Evolutionary conservation across 257 asterid genomes (phyloP), one percentile per base, ranked within the genome.

Genomic region (Scutellaria minor): DNA sequence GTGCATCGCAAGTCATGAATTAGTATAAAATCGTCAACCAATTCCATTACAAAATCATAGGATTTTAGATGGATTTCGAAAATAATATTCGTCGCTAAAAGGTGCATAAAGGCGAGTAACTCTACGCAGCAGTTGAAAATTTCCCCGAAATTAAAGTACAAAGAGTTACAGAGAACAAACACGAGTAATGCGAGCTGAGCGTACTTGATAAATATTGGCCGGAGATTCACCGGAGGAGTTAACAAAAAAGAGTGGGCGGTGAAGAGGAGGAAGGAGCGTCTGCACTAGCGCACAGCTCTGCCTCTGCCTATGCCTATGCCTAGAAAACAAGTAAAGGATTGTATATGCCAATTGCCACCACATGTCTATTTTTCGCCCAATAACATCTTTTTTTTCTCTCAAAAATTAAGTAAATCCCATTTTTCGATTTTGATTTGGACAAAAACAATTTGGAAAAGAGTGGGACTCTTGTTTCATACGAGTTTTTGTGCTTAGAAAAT

Each of bases 171-270:
- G 18, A n/a, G n/a, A 18, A 18, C 18, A 3, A 40, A 9, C 24
- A 15, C 1, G 3, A 10, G n/a, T 54, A 11, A 24, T 6, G 42
- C 41, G 65, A 42, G n/a, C 5, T 2, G 31, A 58, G 42, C 20
- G 31, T 47, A 71, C 68, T 27, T 5, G 75, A 46, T 27, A 9
- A 6, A 9, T n/a, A 62, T 7, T 3, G 4, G 14, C 63, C 35
- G 60, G 60, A 37, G 62, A 61, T 18, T 61, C 31, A 44, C 61
- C 69, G 62, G 52, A 71, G 74, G 56, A 39, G 39, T 41, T 18
- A 7, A 56, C 10, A 4, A 65, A 24, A 3, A 65, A 51, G 4
- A 14, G 22, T 2, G 45, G 14, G 51, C 7, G 67, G n/a, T n/a
- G n/a, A n/a, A n/a, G n/a, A n/a, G n/a, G n/a, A n/a, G n/a, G n/a